phyloP scores from a whole-genome alignment of 1,284 basidiomycete genomes.

The Sanghuangporus weigelae region DNA sequence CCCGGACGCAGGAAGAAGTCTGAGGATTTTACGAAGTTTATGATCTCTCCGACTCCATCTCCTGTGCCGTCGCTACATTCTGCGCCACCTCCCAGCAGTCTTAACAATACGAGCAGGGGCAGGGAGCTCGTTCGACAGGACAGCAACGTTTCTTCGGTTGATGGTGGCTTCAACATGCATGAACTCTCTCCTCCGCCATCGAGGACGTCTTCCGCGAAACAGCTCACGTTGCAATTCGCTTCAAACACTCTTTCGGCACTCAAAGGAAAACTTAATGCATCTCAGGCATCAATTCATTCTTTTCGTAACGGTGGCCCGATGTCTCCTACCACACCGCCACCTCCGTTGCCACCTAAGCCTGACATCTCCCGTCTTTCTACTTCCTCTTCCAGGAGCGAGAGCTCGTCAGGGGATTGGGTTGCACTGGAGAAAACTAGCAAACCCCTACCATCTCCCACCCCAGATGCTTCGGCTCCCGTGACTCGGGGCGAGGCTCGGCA shows the following conservation, averaged over 20 bases:
- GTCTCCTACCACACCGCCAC: conserved; percentile 3
- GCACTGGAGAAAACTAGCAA: background rate
- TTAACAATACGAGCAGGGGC: conserved; percentile 6
- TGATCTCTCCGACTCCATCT: background rate
- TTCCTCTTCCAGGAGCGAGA: background rate
- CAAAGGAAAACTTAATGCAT: conserved; percentile 16
- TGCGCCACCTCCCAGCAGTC: background rate
- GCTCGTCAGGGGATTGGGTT: conserved; percentile 2
- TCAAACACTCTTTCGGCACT: conserved; percentile 13
- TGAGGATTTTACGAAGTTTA: conserved; percentile 12
- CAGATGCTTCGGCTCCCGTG: background rate
- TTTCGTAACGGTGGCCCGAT: conserved; percentile 1
- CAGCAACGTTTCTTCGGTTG: conserved; percentile 3
- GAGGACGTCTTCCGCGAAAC: conserved; percentile 11
- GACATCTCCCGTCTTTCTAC: conserved; percentile 8
- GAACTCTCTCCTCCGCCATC: conserved; percentile 12
- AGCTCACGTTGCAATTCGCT: conserved; percentile 16
- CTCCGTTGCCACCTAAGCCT: conserved; percentile 14
- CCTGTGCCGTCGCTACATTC: background rate
- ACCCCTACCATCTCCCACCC: background rate
- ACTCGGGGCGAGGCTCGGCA: conserved; percentile 1
- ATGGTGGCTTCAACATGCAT: background rate
- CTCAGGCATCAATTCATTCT: conserved; percentile 12
- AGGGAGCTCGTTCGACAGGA: conserved; percentile 4
- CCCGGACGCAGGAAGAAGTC: conserved; percentile 17